These are phyloP conservation scores for Cenchrus purpureus DNA, from an alignment of 176 grass and related monocot genomes.

Conservation along the genomic window DNA sequence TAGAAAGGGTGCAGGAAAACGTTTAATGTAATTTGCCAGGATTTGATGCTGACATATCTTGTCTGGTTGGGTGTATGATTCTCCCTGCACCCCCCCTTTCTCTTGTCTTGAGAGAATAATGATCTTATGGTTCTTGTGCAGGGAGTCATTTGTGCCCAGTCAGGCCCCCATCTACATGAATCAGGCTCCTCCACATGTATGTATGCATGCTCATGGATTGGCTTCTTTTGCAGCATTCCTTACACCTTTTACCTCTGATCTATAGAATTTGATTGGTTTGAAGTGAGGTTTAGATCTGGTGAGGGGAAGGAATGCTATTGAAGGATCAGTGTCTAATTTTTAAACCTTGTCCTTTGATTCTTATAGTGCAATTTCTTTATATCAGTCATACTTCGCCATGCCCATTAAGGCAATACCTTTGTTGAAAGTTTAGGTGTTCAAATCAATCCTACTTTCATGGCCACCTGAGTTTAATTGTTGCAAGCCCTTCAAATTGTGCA, in stretches of 20 bases:
- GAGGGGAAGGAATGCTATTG: background rate
- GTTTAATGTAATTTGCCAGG: background rate
- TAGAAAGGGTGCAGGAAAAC: background rate
- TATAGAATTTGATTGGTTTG: constrained; percentile 21
- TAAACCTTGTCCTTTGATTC: constrained; percentile 12
- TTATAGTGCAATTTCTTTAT: background rate
- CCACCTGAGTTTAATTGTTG: constrained; percentile 20
- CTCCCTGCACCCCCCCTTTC: background rate
- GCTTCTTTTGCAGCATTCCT: background rate
- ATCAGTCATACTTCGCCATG: background rate
- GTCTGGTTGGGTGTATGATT: background rate
- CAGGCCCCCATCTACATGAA: constrained; percentile 12
- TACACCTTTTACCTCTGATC: constrained; percentile 1
- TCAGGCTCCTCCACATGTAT: constrained; percentile 42
- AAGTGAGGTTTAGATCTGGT: background rate
- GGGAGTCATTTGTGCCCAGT: constrained; percentile 25
- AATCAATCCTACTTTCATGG: background rate
- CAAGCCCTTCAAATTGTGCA: background rate
- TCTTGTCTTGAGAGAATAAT: constrained; percentile 23
- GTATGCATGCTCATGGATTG: constrained; percentile 28
- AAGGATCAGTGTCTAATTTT: constrained; percentile 1
- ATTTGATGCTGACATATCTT: background rate
- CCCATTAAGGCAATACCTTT: background rate
- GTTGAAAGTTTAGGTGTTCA: constrained; percentile 4
- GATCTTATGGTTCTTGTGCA: constrained; percentile 34